Evolutionary conservation across 371 early-diverging fungal species (phyloP).

Genomic region (Parasitella parasitica): DNA sequence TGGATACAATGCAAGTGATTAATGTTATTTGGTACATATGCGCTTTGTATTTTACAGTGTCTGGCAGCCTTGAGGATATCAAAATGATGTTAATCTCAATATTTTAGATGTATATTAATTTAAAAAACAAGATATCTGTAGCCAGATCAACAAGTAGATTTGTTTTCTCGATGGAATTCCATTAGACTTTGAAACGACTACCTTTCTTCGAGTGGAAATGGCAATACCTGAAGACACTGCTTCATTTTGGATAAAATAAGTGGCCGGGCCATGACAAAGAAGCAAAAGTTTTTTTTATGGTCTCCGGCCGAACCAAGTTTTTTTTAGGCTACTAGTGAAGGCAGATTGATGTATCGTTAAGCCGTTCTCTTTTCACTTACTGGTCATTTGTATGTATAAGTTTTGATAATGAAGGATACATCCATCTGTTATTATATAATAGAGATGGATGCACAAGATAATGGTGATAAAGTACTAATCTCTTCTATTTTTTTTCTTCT

Average conservation of each 20-base stretch:
- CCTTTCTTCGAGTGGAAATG: too few species aligned
- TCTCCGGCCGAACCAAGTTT: conserved; percentile 13
- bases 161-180: too few species aligned
- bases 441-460: conserved; percentile 4
- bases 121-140: too few species aligned
- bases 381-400: conserved; percentile 42
- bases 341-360: conserved; percentile 11
- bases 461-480: not conserved
- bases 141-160: too few species aligned
- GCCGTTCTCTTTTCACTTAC: conserved; percentile 40
- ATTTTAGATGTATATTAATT: too few species aligned
- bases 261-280: not conserved
- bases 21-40: too few species aligned
- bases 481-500: not conserved
- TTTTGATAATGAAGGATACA: not conserved
- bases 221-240: too few species aligned
- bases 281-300: not conserved
- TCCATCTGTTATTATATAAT: not conserved
- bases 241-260: not conserved
- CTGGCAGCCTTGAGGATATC: too few species aligned
- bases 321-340: conserved; percentile 20
- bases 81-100: too few species aligned
- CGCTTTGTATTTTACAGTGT: too few species aligned
- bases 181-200: too few species aligned
- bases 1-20: too few species aligned